Conservation (phyloP, 495 filamentous ascomycete species). For the Cercophora sp. region DNA sequence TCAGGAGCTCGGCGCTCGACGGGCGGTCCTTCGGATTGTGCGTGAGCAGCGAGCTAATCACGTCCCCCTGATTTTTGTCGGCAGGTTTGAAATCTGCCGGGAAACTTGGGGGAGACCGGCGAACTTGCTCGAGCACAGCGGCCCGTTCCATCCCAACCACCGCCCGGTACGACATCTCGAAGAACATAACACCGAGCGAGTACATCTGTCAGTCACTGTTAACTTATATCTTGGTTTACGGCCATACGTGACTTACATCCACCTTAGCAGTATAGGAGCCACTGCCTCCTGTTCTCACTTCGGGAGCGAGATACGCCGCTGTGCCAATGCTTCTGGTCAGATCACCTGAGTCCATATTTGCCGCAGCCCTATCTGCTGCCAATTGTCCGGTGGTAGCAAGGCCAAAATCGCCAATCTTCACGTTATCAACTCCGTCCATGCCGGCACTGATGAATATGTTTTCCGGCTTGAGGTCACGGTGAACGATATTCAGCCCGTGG, state of each 20-base stretch:
- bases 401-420: conserved; percentile 95
- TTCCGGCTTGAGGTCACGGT: conserved; percentile 96
- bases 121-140: conserved; percentile 63
- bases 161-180: conserved; percentile 89
- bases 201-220: conserved; percentile 67
- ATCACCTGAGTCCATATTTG: conserved; percentile 47
- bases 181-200: conserved; percentile 94
- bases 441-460: conserved; percentile 78
- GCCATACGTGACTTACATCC: conserved; percentile 73
- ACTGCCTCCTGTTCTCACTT: conserved; percentile 67
- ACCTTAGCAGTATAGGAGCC: conserved; percentile 89
- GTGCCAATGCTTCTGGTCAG: conserved; percentile 90
- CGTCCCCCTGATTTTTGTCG: conserved; percentile 66
- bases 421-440: conserved; percentile 73
- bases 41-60: conserved; percentile 75
- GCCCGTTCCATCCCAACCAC: conserved; percentile 87
- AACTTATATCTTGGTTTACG: too few relatives aligned
- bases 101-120: conserved; percentile 62
- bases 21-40: conserved; percentile 79
- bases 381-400: conserved; percentile 86
- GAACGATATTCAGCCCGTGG: conserved; percentile 86
- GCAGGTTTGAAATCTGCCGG: conserved; percentile 71
- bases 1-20: conserved; percentile 77
- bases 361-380: conserved; percentile 58
- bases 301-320: conserved; percentile 89